Conservation (phyloP, 768 basidiomycete species). For the Pleurotus salmoneostramineus region DNA sequence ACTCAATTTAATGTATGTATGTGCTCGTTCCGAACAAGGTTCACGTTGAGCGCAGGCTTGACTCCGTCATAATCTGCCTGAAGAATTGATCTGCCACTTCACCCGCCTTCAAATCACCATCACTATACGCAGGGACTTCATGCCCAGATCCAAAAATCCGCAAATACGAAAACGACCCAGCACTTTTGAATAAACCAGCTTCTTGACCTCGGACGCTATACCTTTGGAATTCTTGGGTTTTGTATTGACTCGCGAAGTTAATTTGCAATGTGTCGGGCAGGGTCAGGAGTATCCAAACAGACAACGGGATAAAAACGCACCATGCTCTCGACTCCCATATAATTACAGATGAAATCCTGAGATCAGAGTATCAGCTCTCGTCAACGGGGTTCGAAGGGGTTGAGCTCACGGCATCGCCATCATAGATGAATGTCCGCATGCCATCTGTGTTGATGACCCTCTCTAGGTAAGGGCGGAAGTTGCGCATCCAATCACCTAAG, state of each 20-base stretch:
- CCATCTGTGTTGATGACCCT: constrained; percentile 52
- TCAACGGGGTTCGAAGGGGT: background rate
- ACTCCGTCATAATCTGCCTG: too few relatives aligned
- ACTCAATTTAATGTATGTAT: too few relatives aligned
- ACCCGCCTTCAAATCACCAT: too few relatives aligned
- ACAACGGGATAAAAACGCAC: constrained; percentile 19
- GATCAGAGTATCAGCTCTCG: background rate
- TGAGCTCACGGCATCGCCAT: constrained; percentile 49
- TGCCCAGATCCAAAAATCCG: constrained; percentile 46
- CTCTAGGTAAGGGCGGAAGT: constrained; percentile 44
- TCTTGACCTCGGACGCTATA: constrained; percentile 47
- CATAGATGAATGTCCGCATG: constrained; percentile 48
- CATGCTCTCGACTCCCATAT: constrained; percentile 55
- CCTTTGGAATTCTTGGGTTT: constrained; percentile 36
- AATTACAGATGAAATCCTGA: constrained; percentile 53
- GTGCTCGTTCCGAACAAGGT: too few relatives aligned
- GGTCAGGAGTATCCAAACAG: background rate
- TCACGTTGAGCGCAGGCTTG: too few relatives aligned
- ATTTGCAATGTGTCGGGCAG: constrained; percentile 36
- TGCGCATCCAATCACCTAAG: constrained; percentile 59
- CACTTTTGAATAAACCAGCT: constrained; percentile 55
- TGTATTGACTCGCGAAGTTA: constrained; percentile 35
- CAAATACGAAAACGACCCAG: constrained; percentile 52
- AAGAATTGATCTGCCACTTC: too few relatives aligned
- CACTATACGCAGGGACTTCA: constrained; percentile 39